phyloP scores from a whole-genome alignment of 2,329 filamentous ascomycete species.

The Escovopsis sp. region DNA sequence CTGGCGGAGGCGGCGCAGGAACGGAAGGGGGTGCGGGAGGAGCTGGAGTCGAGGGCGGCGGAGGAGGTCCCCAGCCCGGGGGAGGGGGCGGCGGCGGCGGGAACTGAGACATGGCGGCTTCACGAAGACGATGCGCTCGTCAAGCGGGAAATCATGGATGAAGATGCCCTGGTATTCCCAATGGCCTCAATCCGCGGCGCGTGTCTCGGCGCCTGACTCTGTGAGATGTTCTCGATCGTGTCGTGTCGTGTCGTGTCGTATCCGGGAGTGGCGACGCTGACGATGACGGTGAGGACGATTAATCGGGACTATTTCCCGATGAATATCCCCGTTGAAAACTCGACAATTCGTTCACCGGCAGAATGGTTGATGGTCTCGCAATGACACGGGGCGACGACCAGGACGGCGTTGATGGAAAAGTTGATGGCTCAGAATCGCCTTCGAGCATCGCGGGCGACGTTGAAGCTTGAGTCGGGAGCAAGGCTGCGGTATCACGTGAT shows the following conservation, averaged over 20 bases:
- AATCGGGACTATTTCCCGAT: too few species aligned
- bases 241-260: too few species aligned
- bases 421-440: slow-evolving; percentile 11
- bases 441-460: slow-evolving; percentile 10
- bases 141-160: too few species aligned
- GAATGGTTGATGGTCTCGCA: slow-evolving; percentile 14
- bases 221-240: background rate
- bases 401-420: slow-evolving; percentile 12
- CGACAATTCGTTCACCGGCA: slow-evolving; percentile 6
- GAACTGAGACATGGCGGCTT: slow-evolving; percentile 32
- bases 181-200: slow-evolving; percentile 21
- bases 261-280: too few species aligned
- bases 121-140: slow-evolving; percentile 15
- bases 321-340: too few species aligned
- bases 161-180: slow-evolving; percentile 11
- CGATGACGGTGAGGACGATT: too few species aligned
- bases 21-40: slow-evolving; percentile 38
- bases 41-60: slow-evolving; percentile 39
- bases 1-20: slow-evolving; percentile 64
- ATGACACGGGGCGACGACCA: slow-evolving; percentile 15
- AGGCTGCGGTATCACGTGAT: slow-evolving; percentile 12
- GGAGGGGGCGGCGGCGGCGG: slow-evolving; percentile 41
- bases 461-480: slow-evolving; percentile 4
- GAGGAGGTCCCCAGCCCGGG: slow-evolving; percentile 41
- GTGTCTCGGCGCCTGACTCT: slow-evolving; percentile 17